Percentiles rank a stretch among this genome's conserved stretches.
Conservation (phyloP, 768 basidiomycete species). For the Paxillus involutus region DNA sequence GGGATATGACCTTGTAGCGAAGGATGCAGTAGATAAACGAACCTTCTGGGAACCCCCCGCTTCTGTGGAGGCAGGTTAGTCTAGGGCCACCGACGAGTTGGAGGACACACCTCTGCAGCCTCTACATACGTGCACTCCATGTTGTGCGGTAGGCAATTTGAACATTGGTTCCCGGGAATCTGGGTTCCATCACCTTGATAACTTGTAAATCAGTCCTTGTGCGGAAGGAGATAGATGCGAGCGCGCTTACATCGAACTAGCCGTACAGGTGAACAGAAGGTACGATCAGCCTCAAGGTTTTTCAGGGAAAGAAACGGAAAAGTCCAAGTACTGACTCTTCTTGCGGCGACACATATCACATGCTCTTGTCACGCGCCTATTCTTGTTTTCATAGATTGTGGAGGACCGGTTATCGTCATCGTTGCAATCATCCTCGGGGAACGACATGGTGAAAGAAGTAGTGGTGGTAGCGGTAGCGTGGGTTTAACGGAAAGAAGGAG, state of each 20-base stretch:
- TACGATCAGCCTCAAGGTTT: not conserved
- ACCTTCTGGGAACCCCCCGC: conserved; percentile 39
- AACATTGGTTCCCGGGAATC: conserved; percentile 53
- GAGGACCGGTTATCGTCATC: conserved; percentile 38
- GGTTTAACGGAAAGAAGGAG: too few relatives aligned
- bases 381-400: conserved; percentile 48
- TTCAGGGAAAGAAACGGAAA: too few relatives aligned
- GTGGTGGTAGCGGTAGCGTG: too few relatives aligned
- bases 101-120: conserved; percentile 46
- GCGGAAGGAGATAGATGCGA: not conserved
- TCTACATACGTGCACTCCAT: conserved; percentile 56
- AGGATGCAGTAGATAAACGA: conserved; percentile 2
- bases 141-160: conserved; percentile 51
- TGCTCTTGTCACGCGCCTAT: conserved; percentile 70
- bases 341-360: conserved; percentile 84
- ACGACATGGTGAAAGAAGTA: conserved; percentile 35
- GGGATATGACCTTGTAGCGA: not conserved
- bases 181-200: conserved; percentile 61
- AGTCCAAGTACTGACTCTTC: conserved; percentile 55
- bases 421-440: conserved; percentile 62
- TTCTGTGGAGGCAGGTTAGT: conserved; percentile 29
- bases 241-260: conserved; percentile 23
- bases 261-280: not conserved
- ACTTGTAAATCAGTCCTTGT: not conserved
- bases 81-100: not conserved